Evolutionary conservation across 2,329 filamentous ascomycete genomes (phyloP).

Genomic region (Sclerotinia sclerotiorum): DNA sequence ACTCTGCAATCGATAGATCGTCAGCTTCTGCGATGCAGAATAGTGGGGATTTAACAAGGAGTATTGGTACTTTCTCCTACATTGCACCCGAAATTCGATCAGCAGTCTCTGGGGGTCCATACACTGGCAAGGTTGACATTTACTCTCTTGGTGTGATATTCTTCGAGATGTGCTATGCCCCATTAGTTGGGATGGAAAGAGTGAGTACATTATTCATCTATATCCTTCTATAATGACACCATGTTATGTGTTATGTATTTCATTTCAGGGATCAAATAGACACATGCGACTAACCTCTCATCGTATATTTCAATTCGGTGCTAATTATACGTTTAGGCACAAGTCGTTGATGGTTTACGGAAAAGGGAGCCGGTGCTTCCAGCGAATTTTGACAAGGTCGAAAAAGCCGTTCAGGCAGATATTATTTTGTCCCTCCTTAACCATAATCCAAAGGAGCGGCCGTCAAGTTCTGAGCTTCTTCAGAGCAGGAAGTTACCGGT

Average conservation of each 20-base stretch:
- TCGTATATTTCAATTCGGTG: neutral
- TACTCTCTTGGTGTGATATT: slow-evolving; percentile 97
- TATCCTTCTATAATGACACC: neutral
- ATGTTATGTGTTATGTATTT: neutral
- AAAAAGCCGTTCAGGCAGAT: slow-evolving; percentile 66
- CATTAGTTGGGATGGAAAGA: slow-evolving; percentile 60
- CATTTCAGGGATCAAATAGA: neutral
- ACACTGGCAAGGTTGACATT: slow-evolving; percentile 97
- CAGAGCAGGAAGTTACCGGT: slow-evolving; percentile 84
- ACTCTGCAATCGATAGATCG: slow-evolving; percentile 57
- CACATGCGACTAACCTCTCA: neutral
- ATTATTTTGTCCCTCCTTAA: slow-evolving; percentile 79
- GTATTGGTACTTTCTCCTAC: slow-evolving; percentile 80
- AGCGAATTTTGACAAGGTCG: slow-evolving; percentile 67
- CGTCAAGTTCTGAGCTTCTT: slow-evolving; percentile 77
- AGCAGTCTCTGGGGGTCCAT: slow-evolving; percentile 65
- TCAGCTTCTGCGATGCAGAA: slow-evolving; percentile 31
- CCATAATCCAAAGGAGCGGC: slow-evolving; percentile 79
- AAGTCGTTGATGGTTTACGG: slow-evolving; percentile 66
- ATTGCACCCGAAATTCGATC: slow-evolving; percentile 89
- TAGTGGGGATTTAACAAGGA: slow-evolving; percentile 64
- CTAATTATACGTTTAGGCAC: slow-evolving; percentile 35
- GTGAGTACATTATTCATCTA: slow-evolving; percentile 33
- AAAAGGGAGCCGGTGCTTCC: slow-evolving; percentile 69
- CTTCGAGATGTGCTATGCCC: slow-evolving; percentile 89